Evolutionary conservation across 371 early-diverging fungal species (phyloP).

Genomic region (Lichtheimia corymbifera): DNA sequence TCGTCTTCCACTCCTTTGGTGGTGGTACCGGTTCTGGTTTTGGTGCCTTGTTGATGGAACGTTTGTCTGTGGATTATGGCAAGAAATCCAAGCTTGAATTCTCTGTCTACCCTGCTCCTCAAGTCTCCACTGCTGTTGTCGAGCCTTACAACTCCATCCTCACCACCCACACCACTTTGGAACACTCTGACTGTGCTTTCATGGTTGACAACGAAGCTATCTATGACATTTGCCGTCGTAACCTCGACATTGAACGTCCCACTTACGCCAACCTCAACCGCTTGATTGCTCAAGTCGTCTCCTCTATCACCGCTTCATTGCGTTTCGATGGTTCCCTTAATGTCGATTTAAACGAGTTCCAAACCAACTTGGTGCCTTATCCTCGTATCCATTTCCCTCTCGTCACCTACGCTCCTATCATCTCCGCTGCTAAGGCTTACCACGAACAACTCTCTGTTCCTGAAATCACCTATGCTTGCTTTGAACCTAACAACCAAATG

Average conservation of each 20-base stretch:
- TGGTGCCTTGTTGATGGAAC: conserved; percentile 96
- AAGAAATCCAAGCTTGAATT: conserved; percentile 99
- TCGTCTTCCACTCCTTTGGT: conserved; percentile 99
- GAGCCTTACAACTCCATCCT: conserved; percentile 99
- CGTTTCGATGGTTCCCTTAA: conserved; percentile 97
- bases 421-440: conserved; percentile 86
- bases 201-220: conserved; percentile 93
- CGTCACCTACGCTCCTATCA: conserved; percentile 92
- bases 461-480: conserved; percentile 91
- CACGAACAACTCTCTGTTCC: conserved; percentile 89
- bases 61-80: conserved; percentile 94
- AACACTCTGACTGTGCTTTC: conserved; percentile 94
- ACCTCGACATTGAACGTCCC: conserved; percentile 96
- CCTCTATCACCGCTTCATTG: conserved; percentile 98
- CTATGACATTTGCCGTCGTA: conserved; percentile 98
- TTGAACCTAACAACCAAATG: conserved; percentile 94
- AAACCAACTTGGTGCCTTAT: conserved; percentile 96
- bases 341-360: conserved; percentile 96
- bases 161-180: conserved; percentile 93
- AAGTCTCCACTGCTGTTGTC: conserved; percentile 95
- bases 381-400: conserved; percentile 95
- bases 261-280: conserved; percentile 97
- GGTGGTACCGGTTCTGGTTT: conserved; percentile 99
- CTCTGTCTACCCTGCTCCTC: conserved; percentile 98
- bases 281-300: conserved; percentile 98